Conservation (phyloP, 345 rosid species). For the Murraya koenigii region DNA sequence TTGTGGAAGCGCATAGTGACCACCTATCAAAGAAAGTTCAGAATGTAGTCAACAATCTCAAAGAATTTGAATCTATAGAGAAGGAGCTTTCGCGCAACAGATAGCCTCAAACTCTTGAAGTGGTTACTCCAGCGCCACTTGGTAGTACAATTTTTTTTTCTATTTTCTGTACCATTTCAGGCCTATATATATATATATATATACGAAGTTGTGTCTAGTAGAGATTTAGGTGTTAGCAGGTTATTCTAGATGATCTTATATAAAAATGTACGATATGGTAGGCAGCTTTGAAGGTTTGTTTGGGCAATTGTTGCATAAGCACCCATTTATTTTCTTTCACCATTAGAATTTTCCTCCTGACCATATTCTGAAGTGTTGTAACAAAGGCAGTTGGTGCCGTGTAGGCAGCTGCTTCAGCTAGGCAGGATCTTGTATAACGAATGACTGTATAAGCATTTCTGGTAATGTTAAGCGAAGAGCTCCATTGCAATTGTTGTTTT, state of each 20-base stretch:
- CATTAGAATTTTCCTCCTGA: neutral
- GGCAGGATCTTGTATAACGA: neutral
- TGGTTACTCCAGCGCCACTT: neutral
- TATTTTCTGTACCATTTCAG: neutral
- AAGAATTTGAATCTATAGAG: slow-evolving; percentile 52
- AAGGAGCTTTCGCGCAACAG: slow-evolving; percentile 35
- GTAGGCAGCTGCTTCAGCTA: too few species aligned
- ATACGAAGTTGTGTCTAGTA: neutral
- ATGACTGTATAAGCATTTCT: neutral
- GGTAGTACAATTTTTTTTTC: neutral
- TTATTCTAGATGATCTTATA: neutral
- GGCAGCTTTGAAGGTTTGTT: neutral
- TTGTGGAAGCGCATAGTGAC: slow-evolving; percentile 56
- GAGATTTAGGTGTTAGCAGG: slow-evolving; percentile 1
- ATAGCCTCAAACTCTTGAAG: slow-evolving; percentile 23
- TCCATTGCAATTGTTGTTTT: neutral
- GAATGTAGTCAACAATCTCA: slow-evolving; percentile 48
- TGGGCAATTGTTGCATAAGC: neutral
- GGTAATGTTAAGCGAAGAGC: neutral
- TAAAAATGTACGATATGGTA: neutral
- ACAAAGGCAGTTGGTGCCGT: neutral
- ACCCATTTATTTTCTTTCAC: neutral
- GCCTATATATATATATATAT: neutral
- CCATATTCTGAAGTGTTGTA: neutral
- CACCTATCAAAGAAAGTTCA: slow-evolving; percentile 53